These are phyloP conservation scores for Hapsidospora chrysogenum DNA, from an alignment of 495 filamentous ascomycete genomes.

Conservation along the genomic window DNA sequence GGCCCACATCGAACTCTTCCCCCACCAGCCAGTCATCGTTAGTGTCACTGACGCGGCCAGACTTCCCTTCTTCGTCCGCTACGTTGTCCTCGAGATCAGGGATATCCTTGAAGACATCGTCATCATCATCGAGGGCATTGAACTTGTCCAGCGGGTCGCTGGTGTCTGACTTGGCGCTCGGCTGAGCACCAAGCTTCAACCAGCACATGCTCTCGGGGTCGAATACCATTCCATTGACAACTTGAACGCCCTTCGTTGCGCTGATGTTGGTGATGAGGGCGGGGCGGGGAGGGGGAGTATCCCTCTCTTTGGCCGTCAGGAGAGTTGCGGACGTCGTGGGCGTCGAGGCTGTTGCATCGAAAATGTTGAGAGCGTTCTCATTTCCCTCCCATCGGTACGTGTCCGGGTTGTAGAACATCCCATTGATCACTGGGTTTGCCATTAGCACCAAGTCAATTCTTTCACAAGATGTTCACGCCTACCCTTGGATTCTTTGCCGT, in stretches of 20 bases:
- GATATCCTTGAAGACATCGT: conserved; percentile 37
- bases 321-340: conserved; percentile 28
- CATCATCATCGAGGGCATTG: conserved; percentile 53
- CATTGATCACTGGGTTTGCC: conserved; percentile 52
- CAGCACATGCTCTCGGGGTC: conserved; percentile 93
- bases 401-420: conserved; percentile 84
- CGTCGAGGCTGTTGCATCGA: conserved; percentile 41
- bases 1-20: conserved; percentile 95
- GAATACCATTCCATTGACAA: conserved; percentile 92
- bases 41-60: conserved; percentile 31
- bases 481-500: conserved; percentile 30
- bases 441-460: neutral
- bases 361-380: conserved; percentile 62
- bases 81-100: conserved; percentile 34
- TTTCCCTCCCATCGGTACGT: conserved; percentile 91
- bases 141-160: conserved; percentile 53
- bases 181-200: conserved; percentile 49
- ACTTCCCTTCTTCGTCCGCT: conserved; percentile 21
- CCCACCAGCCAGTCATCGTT: conserved; percentile 71
- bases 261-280: conserved; percentile 88
- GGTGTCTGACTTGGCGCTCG: conserved; percentile 16
- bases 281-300: conserved; percentile 52
- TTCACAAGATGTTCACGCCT: conserved; percentile 6
- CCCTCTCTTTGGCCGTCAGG: conserved; percentile 30
- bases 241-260: conserved; percentile 60